Percentiles rank a stretch among this genome's conserved stretches.
Evolutionary conservation across 345 rosid species (phyloP).

Genomic region (Linum usitatissimum): DNA sequence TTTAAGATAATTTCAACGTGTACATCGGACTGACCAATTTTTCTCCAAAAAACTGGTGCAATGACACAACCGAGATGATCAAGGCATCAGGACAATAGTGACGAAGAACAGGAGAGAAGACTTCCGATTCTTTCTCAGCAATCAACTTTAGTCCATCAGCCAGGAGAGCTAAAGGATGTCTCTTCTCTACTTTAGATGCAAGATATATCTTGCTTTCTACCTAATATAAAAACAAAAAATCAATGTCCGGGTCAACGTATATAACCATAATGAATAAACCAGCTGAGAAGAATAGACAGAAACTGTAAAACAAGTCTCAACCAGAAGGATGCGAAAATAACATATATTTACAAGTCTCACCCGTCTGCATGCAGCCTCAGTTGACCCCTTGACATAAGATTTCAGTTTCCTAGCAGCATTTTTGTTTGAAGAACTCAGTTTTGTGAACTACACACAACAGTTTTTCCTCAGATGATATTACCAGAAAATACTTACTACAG

Average conservation of each 20-base stretch:
- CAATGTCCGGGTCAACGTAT: background rate
- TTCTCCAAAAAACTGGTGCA: constrained; percentile 80
- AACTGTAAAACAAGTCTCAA: background rate
- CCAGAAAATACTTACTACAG: background rate
- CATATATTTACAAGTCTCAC: constrained; percentile 32
- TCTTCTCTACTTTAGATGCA: constrained; percentile 45
- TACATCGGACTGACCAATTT: constrained; percentile 59
- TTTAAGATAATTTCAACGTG: constrained; percentile 10
- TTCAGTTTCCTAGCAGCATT: constrained; percentile 40
- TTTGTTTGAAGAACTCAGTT: constrained; percentile 32
- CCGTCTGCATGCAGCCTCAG: constrained; percentile 60
- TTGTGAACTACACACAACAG: constrained; percentile 37
- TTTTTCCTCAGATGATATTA: constrained; percentile 13
- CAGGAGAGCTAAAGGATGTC: constrained; percentile 68
- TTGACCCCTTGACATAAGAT: constrained; percentile 49
- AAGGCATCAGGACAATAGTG: constrained; percentile 60
- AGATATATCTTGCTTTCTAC: constrained; percentile 41
- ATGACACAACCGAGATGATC: constrained; percentile 41
- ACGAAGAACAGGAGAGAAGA: constrained; percentile 52
- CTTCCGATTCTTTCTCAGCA: constrained; percentile 60
- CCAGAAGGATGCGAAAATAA: constrained; percentile 1
- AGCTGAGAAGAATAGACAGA: background rate
- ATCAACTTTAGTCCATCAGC: constrained; percentile 66
- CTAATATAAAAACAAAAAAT: constrained; percentile 26
- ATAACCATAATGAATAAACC: constrained; percentile 1